These are phyloP conservation scores for Fusarium hostae DNA, from an alignment of 2,329 filamentous ascomycete species.

Conservation along the genomic window DNA sequence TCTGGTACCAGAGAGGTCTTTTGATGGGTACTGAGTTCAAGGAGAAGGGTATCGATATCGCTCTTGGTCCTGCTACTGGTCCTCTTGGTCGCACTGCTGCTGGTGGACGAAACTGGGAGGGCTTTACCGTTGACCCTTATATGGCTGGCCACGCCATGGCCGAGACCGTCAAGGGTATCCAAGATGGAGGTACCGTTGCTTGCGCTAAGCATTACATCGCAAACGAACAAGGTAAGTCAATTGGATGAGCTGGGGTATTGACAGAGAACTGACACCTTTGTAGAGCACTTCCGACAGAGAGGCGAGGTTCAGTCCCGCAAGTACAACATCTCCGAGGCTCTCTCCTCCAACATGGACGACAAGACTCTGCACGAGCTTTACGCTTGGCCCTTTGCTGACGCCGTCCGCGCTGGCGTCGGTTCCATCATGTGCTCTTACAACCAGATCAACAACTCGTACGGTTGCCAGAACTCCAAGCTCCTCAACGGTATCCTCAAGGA, in stretches of 20 bases:
- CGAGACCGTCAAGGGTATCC: constrained; percentile 81
- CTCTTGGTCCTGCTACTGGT: constrained; percentile 64
- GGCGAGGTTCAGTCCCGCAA: constrained; percentile 64
- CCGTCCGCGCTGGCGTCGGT: constrained; percentile 73
- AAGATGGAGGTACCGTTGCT: constrained; percentile 83
- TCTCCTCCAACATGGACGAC: constrained; percentile 75
- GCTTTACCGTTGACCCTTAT: constrained; percentile 77
- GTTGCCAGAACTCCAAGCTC: constrained; percentile 81
- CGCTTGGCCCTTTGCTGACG: constrained; percentile 81
- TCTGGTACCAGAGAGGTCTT: constrained; percentile 67
- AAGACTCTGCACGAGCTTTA: constrained; percentile 81
- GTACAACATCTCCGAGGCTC: constrained; percentile 69
- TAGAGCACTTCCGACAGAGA: constrained; percentile 77
- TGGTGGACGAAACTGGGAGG: constrained; percentile 72
- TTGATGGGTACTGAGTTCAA: constrained; percentile 71
- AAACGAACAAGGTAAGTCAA: constrained; percentile 70
- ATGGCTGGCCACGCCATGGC: constrained; percentile 78
- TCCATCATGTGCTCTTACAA: constrained; percentile 77
- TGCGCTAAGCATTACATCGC: constrained; percentile 81
- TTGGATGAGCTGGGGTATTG: fast-evolving
- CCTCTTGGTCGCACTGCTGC: constrained; percentile 59
- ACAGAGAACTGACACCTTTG: background rate
- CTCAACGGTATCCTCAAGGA: constrained; percentile 81
- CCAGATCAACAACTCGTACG: constrained; percentile 83
- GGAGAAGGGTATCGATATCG: constrained; percentile 80